Percentiles rank a stretch among this genome's conserved stretches.
phyloP scores from a whole-genome alignment of 2,329 filamentous ascomycete species.

The Zelopaecilomyces penicillatus region DNA sequence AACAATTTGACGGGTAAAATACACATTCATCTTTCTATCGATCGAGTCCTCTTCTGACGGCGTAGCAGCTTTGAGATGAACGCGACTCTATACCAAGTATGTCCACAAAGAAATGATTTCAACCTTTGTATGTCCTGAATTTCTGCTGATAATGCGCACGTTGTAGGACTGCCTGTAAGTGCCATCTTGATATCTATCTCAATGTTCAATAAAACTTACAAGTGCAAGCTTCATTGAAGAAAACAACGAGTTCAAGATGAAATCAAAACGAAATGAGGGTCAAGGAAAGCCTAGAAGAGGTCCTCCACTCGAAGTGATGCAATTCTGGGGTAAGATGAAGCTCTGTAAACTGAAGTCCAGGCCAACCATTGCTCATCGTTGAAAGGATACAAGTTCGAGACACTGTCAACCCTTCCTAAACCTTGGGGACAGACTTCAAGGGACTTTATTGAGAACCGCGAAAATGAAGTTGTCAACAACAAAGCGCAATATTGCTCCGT shows the following conservation, averaged over 20 bases:
- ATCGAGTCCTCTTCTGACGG: slow-evolving; percentile 10
- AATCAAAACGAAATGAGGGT: slow-evolving; percentile 48
- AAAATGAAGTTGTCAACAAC: slow-evolving; percentile 69
- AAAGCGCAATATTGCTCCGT: slow-evolving; percentile 93
- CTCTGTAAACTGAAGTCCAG: neutral
- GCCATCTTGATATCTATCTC: neutral
- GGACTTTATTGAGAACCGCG: slow-evolving; percentile 70
- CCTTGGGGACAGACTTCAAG: slow-evolving; percentile 66
- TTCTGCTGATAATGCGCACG: no score
- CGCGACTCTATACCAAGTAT: slow-evolving; percentile 79
- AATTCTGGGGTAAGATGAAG: slow-evolving; percentile 66
- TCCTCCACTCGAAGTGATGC: slow-evolving; percentile 69
- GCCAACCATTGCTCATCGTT: neutral
- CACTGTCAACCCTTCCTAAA: slow-evolving; percentile 64
- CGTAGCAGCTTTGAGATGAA: slow-evolving; percentile 81
- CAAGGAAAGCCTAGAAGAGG: slow-evolving; percentile 25
- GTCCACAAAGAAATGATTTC: slow-evolving; percentile 19
- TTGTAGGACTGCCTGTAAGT: slow-evolving; percentile 46
- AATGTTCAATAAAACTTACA: neutral
- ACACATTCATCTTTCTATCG: neutral
- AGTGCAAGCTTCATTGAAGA: slow-evolving; percentile 78
- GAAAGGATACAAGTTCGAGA: slow-evolving; percentile 92
- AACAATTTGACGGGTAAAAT: slow-evolving; percentile 64
- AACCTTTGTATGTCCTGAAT: no score
- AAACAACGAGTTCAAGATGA: slow-evolving; percentile 65